Evolutionary conservation across 371 early-diverging fungal species (phyloP).

Genomic region (Quaeritorhiza haematococci): DNA sequence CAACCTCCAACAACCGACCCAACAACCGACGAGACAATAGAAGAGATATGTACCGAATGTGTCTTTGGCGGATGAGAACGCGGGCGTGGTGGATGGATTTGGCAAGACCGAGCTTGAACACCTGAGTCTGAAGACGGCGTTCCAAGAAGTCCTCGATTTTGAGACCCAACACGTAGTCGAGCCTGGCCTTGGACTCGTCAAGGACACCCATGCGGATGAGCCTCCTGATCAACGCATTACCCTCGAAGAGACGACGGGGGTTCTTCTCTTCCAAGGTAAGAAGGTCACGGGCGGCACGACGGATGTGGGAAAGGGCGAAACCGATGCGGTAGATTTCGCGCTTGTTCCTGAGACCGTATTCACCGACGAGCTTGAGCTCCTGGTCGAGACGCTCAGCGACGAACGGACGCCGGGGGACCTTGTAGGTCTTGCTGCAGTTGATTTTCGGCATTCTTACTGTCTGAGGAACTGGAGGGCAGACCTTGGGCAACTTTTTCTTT

Average conservation of each 20-base stretch:
- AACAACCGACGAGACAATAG: background rate
- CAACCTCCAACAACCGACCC: background rate
- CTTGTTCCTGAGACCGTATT: slow-evolving; percentile 99
- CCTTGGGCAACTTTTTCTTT: too few relatives aligned
- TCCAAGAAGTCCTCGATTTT: slow-evolving; percentile 98
- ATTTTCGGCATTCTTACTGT: slow-evolving; percentile 21
- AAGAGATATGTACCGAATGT: slow-evolving; percentile 71
- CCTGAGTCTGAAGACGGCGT: slow-evolving; percentile 99
- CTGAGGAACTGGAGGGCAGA: background rate
- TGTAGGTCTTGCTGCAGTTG: slow-evolving; percentile 85
- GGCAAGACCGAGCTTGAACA: slow-evolving; percentile 98
- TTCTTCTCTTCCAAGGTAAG: slow-evolving; percentile 97
- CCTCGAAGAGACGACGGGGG: slow-evolving; percentile 97
- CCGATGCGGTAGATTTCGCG: slow-evolving; percentile 99
- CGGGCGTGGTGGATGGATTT: slow-evolving; percentile 99
- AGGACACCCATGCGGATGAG: slow-evolving; percentile 98
- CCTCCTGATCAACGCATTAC: slow-evolving; percentile 98
- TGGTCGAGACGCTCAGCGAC: slow-evolving; percentile 98
- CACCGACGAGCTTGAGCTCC: slow-evolving; percentile 98
- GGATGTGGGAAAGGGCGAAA: slow-evolving; percentile 96
- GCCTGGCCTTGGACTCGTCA: slow-evolving; percentile 93
- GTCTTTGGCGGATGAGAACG: slow-evolving; percentile 94
- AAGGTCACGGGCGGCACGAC: slow-evolving; percentile 99
- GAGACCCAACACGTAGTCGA: slow-evolving; percentile 98
- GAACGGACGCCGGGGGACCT: slow-evolving; percentile 98